These are phyloP conservation scores for Aurifilum marmelostoma DNA, from an alignment of 2,329 filamentous ascomycete species.

Conservation along the genomic window DNA sequence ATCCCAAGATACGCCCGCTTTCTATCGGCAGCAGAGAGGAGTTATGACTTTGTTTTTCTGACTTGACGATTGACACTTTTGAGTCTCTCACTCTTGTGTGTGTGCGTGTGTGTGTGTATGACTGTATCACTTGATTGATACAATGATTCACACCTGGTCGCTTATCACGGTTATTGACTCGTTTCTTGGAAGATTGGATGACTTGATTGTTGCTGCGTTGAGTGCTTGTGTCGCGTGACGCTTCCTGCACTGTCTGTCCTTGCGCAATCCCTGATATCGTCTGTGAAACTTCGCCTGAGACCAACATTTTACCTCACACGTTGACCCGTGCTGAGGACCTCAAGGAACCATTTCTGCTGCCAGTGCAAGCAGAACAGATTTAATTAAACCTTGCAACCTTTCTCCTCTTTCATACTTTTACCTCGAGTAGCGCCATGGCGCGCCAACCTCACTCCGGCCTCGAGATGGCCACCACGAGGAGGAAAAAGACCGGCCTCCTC, in stretches of 20 bases:
- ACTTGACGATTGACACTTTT: background rate
- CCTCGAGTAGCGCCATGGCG: background rate
- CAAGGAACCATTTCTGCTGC: background rate
- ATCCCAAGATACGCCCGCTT: background rate
- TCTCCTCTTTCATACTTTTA: background rate
- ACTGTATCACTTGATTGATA: background rate
- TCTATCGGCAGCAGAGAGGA: background rate
- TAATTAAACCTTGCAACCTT: background rate
- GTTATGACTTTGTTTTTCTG: background rate
- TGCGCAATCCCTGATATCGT: background rate
- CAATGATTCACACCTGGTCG: constrained; percentile 1
- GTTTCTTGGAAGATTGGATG: background rate
- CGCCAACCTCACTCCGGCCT: no score
- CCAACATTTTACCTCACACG: background rate
- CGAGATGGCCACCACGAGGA: background rate
- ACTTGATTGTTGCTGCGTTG: background rate
- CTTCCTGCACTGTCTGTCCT: constrained; percentile 6
- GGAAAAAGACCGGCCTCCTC: background rate
- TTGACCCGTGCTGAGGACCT: background rate
- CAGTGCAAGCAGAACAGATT: background rate
- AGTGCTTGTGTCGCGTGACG: background rate
- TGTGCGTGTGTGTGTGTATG: no score
- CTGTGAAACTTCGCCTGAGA: background rate
- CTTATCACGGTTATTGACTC: background rate
- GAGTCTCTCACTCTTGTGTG: no score